Evolutionary conservation across 2,329 filamentous ascomycete genomes (phyloP).

Genomic region (Aurifilum marmelostoma): DNA sequence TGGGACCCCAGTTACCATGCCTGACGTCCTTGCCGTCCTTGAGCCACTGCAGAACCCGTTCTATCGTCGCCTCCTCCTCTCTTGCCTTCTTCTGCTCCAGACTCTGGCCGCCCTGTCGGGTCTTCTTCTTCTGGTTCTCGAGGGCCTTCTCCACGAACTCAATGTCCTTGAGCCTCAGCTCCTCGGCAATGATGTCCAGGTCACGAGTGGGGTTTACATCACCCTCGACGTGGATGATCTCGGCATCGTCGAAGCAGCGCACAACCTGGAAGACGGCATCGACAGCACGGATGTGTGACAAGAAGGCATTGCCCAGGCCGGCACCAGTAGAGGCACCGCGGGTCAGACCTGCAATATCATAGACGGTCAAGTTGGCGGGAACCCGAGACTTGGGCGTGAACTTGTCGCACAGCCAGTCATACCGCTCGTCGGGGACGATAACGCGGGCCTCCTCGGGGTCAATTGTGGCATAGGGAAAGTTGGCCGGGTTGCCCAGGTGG

Average conservation of each 20-base stretch:
- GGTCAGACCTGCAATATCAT: slow-evolving; percentile 97
- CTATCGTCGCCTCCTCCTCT: slow-evolving; percentile 90
- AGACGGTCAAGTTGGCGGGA: slow-evolving; percentile 97
- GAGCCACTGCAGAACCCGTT: slow-evolving; percentile 82
- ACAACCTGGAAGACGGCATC: slow-evolving; percentile 98
- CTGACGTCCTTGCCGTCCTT: slow-evolving; percentile 91
- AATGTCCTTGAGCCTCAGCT: slow-evolving; percentile 96
- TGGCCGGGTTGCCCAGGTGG: slow-evolving; percentile 95
- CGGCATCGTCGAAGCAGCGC: slow-evolving; percentile 96
- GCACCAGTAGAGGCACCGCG: slow-evolving; percentile 95
- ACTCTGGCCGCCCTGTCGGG: slow-evolving; percentile 88
- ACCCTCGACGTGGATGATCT: slow-evolving; percentile 99
- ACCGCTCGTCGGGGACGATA: slow-evolving; percentile 93
- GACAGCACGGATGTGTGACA: slow-evolving; percentile 97
- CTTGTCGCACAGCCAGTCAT: slow-evolving; percentile 92
- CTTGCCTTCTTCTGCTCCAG: slow-evolving; percentile 97
- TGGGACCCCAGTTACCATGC: slow-evolving; percentile 85
- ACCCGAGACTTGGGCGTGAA: slow-evolving; percentile 98
- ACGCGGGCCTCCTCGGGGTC: slow-evolving; percentile 98
- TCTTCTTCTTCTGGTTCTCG: slow-evolving; percentile 92
- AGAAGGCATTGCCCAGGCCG: slow-evolving; percentile 95
- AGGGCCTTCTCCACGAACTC: slow-evolving; percentile 97
- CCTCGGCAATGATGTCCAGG: slow-evolving; percentile 94
- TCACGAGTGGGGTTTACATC: slow-evolving; percentile 95
- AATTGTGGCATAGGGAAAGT: slow-evolving; percentile 99